Conservation (phyloP, 2,329 filamentous ascomycete species). For the Pyrenochaeta sp. region DNA sequence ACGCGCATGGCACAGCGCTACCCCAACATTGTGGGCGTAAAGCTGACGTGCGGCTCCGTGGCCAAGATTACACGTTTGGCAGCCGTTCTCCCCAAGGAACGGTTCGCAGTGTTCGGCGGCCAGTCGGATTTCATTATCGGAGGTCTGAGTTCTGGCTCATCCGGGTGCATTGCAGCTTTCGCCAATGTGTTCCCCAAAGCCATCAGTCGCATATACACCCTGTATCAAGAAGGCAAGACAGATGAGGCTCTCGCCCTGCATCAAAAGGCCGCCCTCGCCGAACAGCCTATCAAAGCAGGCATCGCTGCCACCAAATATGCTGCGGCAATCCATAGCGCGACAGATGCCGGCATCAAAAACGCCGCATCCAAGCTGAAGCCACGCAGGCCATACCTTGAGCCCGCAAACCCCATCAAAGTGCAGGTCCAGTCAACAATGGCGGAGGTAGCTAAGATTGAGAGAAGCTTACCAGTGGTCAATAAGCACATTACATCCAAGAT, state of each 20-base stretch:
- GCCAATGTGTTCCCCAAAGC: slow-evolving; percentile 64
- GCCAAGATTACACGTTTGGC: slow-evolving; percentile 75
- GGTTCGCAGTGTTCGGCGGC: slow-evolving; percentile 74
- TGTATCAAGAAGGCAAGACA: slow-evolving; percentile 64
- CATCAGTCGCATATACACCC: slow-evolving; percentile 64
- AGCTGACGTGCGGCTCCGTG: slow-evolving; percentile 74
- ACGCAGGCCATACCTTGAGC: slow-evolving; percentile 25
- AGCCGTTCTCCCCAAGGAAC: slow-evolving; percentile 56
- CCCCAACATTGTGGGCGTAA: slow-evolving; percentile 72
- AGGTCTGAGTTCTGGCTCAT: slow-evolving; percentile 60
- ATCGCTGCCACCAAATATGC: slow-evolving; percentile 73
- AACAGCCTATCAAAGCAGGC: slow-evolving; percentile 70
- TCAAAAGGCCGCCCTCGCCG: slow-evolving; percentile 67
- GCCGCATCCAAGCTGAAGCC: slow-evolving; percentile 23
- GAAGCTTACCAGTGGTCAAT: slow-evolving; percentile 18
- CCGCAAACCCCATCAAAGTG: slow-evolving; percentile 15
- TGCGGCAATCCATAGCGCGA: slow-evolving; percentile 66
- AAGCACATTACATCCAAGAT: slow-evolving; percentile 12
- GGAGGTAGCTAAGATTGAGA: slow-evolving; percentile 28
- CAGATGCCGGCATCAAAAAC: slow-evolving; percentile 59
- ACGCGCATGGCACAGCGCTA: slow-evolving; percentile 61
- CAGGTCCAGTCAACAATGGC: slow-evolving; percentile 21
- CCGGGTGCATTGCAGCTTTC: slow-evolving; percentile 65
- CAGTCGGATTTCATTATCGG: slow-evolving; percentile 74
- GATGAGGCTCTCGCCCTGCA: slow-evolving; percentile 68